Evolutionary conservation across 805 yeast genomes (phyloP).

Genomic region (Pichia membranifaciens): DNA sequence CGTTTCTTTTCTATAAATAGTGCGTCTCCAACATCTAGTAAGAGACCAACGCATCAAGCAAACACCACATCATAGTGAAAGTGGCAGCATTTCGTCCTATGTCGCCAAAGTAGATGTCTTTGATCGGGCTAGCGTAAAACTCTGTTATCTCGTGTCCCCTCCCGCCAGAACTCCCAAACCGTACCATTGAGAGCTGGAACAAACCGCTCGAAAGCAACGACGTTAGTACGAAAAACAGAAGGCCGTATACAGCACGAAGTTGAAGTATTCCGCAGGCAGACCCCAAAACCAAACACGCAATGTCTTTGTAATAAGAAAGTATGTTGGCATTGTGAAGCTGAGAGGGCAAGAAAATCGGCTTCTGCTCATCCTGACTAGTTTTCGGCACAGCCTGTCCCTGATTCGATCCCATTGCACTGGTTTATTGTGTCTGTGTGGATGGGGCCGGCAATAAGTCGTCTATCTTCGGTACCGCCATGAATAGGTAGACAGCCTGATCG

Average conservation of each 20-base stretch:
- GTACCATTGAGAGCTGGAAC: constrained; percentile 21
- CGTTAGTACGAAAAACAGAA: constrained; percentile 36
- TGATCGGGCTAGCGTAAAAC: constrained; percentile 36
- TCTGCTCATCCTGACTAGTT: not conserved
- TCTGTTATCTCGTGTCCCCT: constrained; percentile 5
- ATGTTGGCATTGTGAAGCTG: constrained; percentile 17
- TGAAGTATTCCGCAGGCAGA: constrained; percentile 50
- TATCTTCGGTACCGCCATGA: too few relatives aligned
- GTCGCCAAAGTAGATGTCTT: constrained; percentile 39
- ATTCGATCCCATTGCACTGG: not conserved
- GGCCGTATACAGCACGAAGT: constrained; percentile 44
- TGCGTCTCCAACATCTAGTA: not conserved
- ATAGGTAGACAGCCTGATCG: too few relatives aligned
- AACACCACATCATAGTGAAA: constrained; percentile 54
- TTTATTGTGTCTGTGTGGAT: not conserved
- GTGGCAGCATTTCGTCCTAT: constrained; percentile 45
- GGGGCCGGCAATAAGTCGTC: too few relatives aligned
- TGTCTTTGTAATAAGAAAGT: constrained; percentile 30
- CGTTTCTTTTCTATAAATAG: too few relatives aligned
- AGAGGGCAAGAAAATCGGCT: constrained; percentile 11
- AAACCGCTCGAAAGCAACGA: constrained; percentile 31
- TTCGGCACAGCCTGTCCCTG: not conserved
- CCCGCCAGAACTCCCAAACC: constrained; percentile 18
- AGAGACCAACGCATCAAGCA: constrained; percentile 41
- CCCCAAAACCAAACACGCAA: constrained; percentile 46